Evolutionary conservation across 2,329 filamentous ascomycete genomes (phyloP), one percentile per base, ranked within the genome.

Genomic region (Rutstroemia sp.): DNA sequence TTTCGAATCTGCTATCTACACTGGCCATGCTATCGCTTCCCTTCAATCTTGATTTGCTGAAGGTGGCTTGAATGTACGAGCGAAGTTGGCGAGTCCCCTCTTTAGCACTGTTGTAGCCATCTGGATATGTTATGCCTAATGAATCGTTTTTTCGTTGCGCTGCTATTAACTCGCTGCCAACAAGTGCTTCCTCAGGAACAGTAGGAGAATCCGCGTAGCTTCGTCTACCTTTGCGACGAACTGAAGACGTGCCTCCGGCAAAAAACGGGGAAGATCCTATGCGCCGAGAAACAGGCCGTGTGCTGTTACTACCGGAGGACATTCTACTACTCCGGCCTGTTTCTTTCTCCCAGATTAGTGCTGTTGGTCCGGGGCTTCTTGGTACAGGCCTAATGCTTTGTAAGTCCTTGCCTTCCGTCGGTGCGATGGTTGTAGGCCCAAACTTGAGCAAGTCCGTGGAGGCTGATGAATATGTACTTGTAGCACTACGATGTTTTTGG

Each of bases 211-310:
- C 63, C 8, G 60, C 59, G 42, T 64, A 65, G 4, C 58, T 59
- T 39, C 54, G 58, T 16, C 60, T 57, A 23, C 63, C 61, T 34
- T 53, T 54, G 17, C 62, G 58, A 57, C 9, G 61, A 60, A 25
- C 19, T 10, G 54, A 56, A 19, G 44, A 48, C 30, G 34, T 49
- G 12, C 44, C 39, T 1, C 57, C 54, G 8, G 64, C 63, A 5
- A 68, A 68, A 57, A 69, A 69, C 6, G 67, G 66, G 7, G 64
- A 65, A 3, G 60, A 60, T 10, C 65, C 65, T 4, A 46, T 45
- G 10, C 67, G 58, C 46, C 67, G 57, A 38, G 60, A 63, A 0
- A 67, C 56, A 21, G 65, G 65, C 5, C 63, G 58, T 47, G 56
- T 39, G 51, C 48, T 34, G 48, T 56, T 51, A 51, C 57, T 61